Evolutionary conservation across 805 yeast species (phyloP).

Genomic region (Priceomyces haplophilus): DNA sequence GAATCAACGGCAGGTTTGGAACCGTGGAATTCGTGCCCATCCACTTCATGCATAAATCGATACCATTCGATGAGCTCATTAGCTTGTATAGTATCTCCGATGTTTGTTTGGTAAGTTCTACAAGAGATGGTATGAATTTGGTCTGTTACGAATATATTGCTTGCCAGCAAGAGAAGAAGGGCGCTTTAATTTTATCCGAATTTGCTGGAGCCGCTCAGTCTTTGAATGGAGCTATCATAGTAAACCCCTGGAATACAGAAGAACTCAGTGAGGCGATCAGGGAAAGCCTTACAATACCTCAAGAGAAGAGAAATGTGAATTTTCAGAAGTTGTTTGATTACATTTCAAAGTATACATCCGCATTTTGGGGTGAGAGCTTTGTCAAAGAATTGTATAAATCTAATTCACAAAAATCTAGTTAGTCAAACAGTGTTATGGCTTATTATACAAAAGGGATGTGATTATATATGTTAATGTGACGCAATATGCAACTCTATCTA

Average conservation of each 20-base stretch:
- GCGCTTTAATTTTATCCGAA: conserved; percentile 84
- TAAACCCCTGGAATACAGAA: conserved; percentile 98
- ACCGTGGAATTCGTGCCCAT: conserved; percentile 97
- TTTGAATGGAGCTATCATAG: conserved; percentile 86
- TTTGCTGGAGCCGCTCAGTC: conserved; percentile 99
- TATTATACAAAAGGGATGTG: too few relatives aligned
- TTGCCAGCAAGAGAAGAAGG: conserved; percentile 83
- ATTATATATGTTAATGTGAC: neutral
- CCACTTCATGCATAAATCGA: conserved; percentile 90
- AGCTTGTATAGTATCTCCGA: conserved; percentile 83
- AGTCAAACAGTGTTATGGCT: too few relatives aligned
- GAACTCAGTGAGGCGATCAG: conserved; percentile 82
- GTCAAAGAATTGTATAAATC: conserved; percentile 73
- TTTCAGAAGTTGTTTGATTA: conserved; percentile 83
- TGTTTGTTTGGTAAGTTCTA: conserved; percentile 87
- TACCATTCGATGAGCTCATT: conserved; percentile 87
- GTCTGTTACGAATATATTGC: conserved; percentile 97
- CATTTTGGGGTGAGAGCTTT: conserved; percentile 95
- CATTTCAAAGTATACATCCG: conserved; percentile 89
- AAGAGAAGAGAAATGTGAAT: conserved; percentile 73
- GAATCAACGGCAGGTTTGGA: conserved; percentile 95
- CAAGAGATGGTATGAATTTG: conserved; percentile 98
- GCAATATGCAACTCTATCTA: conserved; percentile 14
- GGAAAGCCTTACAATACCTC: conserved; percentile 82
- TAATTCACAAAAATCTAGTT: conserved; percentile 2